These are phyloP conservation scores for Kazachstania taianensis DNA, from an alignment of 805 yeast species.

Conservation along the genomic window DNA sequence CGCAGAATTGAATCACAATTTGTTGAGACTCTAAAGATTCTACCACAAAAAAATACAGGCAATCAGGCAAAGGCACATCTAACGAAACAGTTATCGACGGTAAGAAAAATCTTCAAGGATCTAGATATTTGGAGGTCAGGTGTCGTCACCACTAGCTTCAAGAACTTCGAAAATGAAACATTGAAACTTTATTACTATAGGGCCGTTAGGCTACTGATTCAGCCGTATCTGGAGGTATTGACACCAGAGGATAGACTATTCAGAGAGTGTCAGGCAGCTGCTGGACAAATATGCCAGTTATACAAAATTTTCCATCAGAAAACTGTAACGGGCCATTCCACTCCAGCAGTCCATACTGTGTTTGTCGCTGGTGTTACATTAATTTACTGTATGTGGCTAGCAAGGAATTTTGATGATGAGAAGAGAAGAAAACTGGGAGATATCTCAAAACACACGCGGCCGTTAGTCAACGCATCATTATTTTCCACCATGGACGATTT, in stretches of 20 bases:
- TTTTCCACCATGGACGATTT: slow-evolving; percentile 52
- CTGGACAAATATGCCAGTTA: slow-evolving; percentile 58
- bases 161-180: slow-evolving; percentile 49
- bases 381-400: slow-evolving; percentile 56
- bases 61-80: slow-evolving; percentile 10
- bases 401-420: slow-evolving; percentile 51
- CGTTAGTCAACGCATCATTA: slow-evolving; percentile 43
- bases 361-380: slow-evolving; percentile 62
- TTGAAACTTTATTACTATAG: slow-evolving; percentile 49
- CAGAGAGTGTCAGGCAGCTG: slow-evolving; percentile 60
- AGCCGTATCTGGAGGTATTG: slow-evolving; percentile 52
- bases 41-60: slow-evolving; percentile 14
- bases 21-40: slow-evolving; percentile 41
- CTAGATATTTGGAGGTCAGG: slow-evolving; percentile 44
- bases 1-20: slow-evolving; percentile 52
- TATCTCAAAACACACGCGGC: slow-evolving; percentile 49
- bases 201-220: slow-evolving; percentile 49
- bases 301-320: slow-evolving; percentile 55
- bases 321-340: slow-evolving; percentile 53
- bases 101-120: slow-evolving; percentile 42
- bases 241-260: slow-evolving; percentile 52
- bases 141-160: slow-evolving; percentile 32
- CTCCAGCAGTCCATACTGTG: slow-evolving; percentile 55
- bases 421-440: slow-evolving; percentile 46
- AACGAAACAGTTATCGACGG: slow-evolving; percentile 39